Evolutionary conservation across 345 rosid genomes (phyloP), one percentile per base, ranked within the genome.

Genomic region (Euclidium syriacum): DNA sequence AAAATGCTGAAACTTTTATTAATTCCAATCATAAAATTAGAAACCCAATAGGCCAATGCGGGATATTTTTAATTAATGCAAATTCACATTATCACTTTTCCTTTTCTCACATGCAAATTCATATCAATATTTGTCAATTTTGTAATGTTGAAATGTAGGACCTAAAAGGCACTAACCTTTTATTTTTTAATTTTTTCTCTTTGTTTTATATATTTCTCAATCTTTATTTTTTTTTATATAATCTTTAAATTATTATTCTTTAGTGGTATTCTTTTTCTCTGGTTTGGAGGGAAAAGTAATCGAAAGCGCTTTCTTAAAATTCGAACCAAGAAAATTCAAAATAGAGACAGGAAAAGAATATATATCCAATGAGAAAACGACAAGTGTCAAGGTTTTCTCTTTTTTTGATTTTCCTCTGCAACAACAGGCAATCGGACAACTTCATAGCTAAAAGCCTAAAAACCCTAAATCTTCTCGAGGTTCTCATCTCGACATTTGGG

Each of bases 231-330:
- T 8, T 2, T 8, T 4, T 9, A 14, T 30, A 38, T 23, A 23
- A 10, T 43, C n/a, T n/a, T n/a, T n/a, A n/a, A n/a, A n/a, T n/a
- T n/a, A n/a, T n/a, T n/a, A n/a, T n/a, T n/a, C n/a, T n/a, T n/a
- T n/a, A n/a, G n/a, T n/a, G n/a, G n/a, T n/a, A n/a, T n/a, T n/a
- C n/a, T n/a, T 18, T 68, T 49, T 53, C 41, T 27, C 16, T 36
- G 58, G 68, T 70, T 62, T 62, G 74, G 74, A 70, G 74, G 74
- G 68, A 62, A 70, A 70, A 59, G 61, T 24, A 61, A 61, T 44
- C 25, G 34, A 69, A 58, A 33, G 46, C 1, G 57, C 27, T 10
- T 52, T 29, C 34, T 36, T 25, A 34, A 60, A 62, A 44, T 60
- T 60, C 32, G 53, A 34, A 30, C 41, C 47, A 23, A 59, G 47